A percentile compares a stretch with the other conserved stretches of the same genome.
These are phyloP conservation scores for Theobroma cacao DNA, from an alignment of 345 rosid genomes.

Conservation along the genomic window DNA sequence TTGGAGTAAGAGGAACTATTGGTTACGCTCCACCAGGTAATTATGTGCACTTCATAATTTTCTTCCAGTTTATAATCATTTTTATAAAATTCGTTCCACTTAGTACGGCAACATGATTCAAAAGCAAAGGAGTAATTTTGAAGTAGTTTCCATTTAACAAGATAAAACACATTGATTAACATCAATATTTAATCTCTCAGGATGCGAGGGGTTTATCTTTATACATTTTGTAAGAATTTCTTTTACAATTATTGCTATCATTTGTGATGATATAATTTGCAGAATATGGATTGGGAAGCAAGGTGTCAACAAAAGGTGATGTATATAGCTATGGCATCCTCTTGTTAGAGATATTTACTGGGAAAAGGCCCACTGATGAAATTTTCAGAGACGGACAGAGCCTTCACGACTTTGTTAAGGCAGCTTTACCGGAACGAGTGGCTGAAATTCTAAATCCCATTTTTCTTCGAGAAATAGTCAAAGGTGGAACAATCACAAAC, in stretches of 20 bases:
- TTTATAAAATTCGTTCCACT: no score
- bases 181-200: no score
- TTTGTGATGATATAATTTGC: no score
- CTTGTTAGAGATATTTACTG: conserved; percentile 25
- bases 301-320: conserved; percentile 20
- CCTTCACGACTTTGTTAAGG: conserved; percentile 18
- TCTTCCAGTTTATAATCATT: not conserved
- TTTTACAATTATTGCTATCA: no score
- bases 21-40: conserved; percentile 29
- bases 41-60: no score
- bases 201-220: no score
- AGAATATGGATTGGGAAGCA: conserved; percentile 33
- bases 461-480: no score
- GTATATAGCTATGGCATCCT: conserved; percentile 34
- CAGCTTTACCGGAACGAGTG: conserved; percentile 14
- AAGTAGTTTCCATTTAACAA: not conserved
- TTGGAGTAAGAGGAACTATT: conserved; percentile 15
- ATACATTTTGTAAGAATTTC: no score
- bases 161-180: not conserved
- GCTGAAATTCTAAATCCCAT: no score
- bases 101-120: no score
- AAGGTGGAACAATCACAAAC: no score
- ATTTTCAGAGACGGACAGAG: conserved; percentile 23
- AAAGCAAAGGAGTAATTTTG: no score
- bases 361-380: conserved; percentile 24